These are phyloP conservation scores for Magnusiomyces tetraspermus DNA, from an alignment of 1,139 yeast genomes.

Conservation along the genomic window DNA sequence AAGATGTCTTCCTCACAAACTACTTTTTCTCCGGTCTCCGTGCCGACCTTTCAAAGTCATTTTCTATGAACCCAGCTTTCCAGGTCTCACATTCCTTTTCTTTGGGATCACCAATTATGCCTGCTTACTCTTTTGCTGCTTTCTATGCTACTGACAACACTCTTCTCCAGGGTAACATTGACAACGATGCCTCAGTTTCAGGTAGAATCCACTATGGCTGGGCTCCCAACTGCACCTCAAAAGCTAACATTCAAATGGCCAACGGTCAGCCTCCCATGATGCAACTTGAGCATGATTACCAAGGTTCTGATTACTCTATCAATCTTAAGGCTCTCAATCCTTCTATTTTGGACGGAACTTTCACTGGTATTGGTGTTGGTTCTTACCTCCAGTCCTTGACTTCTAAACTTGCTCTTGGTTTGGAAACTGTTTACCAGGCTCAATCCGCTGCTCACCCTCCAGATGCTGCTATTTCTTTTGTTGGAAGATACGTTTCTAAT, in stretches of 20 bases:
- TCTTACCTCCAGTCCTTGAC: constrained; percentile 85
- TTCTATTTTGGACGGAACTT: constrained; percentile 59
- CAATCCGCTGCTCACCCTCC: constrained; percentile 72
- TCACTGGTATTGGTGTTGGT: constrained; percentile 87
- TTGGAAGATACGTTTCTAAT: constrained; percentile 79
- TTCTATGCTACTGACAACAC: constrained; percentile 79
- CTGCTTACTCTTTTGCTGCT: constrained; percentile 88
- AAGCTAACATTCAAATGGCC: constrained; percentile 82
- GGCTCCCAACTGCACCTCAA: constrained; percentile 70
- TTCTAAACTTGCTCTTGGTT: constrained; percentile 75
- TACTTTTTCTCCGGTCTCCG: constrained; percentile 92
- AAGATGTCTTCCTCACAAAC: constrained; percentile 85
- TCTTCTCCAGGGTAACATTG: constrained; percentile 86
- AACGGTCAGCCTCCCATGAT: constrained; percentile 88
- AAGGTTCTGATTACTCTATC: constrained; percentile 77
- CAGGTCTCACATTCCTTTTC: constrained; percentile 94
- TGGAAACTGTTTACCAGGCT: constrained; percentile 84
- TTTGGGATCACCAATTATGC: constrained; percentile 76
- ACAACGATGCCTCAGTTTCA: constrained; percentile 72
- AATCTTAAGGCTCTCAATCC: constrained; percentile 92
- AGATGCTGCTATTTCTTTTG: constrained; percentile 84
- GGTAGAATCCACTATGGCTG: constrained; percentile 92
- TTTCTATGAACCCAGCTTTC: constrained; percentile 87
- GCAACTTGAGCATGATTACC: constrained; percentile 93
- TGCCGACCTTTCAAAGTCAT: constrained; percentile 92